A percentile compares a stretch with the other conserved stretches of the same genome.
Conservation (phyloP, 2,329 filamentous ascomycete genomes). For the Hymenoscyphus fructigenus region DNA sequence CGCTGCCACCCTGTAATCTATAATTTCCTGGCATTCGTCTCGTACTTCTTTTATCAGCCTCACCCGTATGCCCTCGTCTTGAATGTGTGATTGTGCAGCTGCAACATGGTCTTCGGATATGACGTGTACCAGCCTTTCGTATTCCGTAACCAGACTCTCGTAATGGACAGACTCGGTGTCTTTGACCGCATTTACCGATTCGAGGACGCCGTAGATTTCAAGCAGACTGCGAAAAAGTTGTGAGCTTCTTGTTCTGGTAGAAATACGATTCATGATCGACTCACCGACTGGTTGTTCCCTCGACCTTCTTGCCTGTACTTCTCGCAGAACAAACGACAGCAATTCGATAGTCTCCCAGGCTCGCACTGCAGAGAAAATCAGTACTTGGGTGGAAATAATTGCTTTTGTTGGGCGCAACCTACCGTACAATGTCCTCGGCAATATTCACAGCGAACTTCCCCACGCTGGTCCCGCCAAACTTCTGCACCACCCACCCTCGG, state of each 20-base stretch:
- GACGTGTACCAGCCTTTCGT: conserved; percentile 72
- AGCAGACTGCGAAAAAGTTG: conserved; percentile 42
- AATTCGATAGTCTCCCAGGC: conserved; percentile 68
- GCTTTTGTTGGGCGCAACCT: conserved; percentile 30
- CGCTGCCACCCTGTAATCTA: conserved; percentile 67
- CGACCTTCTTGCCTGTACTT: conserved; percentile 89
- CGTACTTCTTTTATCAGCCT: conserved; percentile 66
- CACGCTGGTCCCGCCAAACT: conserved; percentile 93
- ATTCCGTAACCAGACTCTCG: conserved; percentile 56
- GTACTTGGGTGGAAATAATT: conserved; percentile 12
- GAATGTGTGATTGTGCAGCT: conserved; percentile 65
- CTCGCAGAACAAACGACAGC: conserved; percentile 94
- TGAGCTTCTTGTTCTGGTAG: conserved; percentile 17
- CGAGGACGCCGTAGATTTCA: conserved; percentile 58
- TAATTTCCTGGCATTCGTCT: conserved; percentile 75
- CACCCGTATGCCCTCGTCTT: conserved; percentile 54
- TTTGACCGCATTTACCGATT: conserved; percentile 52
- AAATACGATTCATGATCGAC: conserved; percentile 32
- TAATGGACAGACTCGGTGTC: conserved; percentile 53
- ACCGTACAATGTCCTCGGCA: conserved; percentile 69
- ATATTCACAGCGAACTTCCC: conserved; percentile 87
- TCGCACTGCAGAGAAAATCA: conserved; percentile 45
- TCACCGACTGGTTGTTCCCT: conserved; percentile 93
- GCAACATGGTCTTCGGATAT: conserved; percentile 80
- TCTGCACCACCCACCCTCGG: conserved; percentile 78